A percentile compares a stretch with the other conserved stretches of the same genome.
These are phyloP conservation scores for Paraphaeosphaeria minitans DNA, from an alignment of 2,329 filamentous ascomycete species.

Conservation along the genomic window DNA sequence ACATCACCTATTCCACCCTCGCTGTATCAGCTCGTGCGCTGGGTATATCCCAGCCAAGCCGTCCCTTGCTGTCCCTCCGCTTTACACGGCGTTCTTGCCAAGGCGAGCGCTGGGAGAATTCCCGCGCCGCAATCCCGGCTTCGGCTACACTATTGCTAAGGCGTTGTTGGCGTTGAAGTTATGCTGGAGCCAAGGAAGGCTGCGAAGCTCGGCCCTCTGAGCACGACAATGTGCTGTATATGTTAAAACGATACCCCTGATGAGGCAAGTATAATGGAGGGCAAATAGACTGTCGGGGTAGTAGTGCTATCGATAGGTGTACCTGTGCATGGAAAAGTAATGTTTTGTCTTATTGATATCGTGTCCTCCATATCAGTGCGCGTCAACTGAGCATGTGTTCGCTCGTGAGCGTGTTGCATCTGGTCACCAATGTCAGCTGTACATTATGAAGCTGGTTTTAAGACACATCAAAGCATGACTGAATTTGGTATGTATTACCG, in stretches of 20 bases:
- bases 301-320: neutral
- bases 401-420: no score
- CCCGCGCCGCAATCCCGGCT: neutral
- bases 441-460: no score
- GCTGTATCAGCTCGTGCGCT: neutral
- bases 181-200: neutral
- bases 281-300: neutral
- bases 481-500: no score
- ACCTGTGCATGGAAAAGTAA: neutral
- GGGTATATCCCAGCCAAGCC: neutral
- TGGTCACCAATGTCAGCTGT: no score
- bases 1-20: neutral
- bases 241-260: slow-evolving; percentile 1
- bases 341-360: neutral
- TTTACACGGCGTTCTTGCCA: neutral
- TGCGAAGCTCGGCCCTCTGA: neutral
- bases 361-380: no score
- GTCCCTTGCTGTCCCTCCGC: neutral
- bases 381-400: no score
- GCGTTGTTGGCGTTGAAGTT: neutral
- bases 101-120: neutral
- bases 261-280: neutral
- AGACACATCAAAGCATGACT: no score
- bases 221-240: neutral
- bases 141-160: neutral